These are phyloP conservation scores for Amesomyces nigricolor DNA, from an alignment of 2,329 filamentous ascomycete species.

Conservation along the genomic window DNA sequence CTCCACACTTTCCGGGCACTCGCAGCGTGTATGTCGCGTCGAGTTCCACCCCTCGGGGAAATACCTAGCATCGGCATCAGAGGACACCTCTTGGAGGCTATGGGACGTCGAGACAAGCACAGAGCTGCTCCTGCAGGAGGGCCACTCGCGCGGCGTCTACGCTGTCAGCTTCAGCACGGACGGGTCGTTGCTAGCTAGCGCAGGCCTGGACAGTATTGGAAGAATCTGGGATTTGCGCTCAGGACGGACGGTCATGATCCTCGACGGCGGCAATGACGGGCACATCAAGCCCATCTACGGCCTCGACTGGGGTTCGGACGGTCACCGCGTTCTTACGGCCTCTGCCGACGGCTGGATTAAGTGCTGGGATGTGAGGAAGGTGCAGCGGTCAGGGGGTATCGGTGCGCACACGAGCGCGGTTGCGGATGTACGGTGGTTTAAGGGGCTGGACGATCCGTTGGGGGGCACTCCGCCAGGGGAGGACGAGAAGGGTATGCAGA, in stretches of 20 bases:
- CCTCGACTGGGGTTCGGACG: slow-evolving; percentile 87
- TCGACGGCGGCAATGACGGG: slow-evolving; percentile 77
- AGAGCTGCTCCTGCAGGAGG: slow-evolving; percentile 84
- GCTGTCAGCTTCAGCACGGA: slow-evolving; percentile 85
- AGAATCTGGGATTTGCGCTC: slow-evolving; percentile 93
- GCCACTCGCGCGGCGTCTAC: slow-evolving; percentile 90
- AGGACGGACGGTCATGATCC: slow-evolving; percentile 89
- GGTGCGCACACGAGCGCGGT: slow-evolving; percentile 90
- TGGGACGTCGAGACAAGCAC: slow-evolving; percentile 88
- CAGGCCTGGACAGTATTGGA: slow-evolving; percentile 90
- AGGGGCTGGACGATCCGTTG: slow-evolving; percentile 71
- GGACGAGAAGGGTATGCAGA: slow-evolving; percentile 58
- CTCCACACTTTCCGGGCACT: slow-evolving; percentile 75
- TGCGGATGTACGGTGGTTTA: slow-evolving; percentile 90
- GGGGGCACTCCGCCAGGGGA: slow-evolving; percentile 54
- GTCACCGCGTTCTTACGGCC: slow-evolving; percentile 85
- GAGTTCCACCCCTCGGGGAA: slow-evolving; percentile 91
- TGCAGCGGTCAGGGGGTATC: slow-evolving; percentile 74
- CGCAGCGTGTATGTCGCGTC: slow-evolving; percentile 79
- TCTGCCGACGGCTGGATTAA: slow-evolving; percentile 95
- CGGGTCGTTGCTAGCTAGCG: slow-evolving; percentile 83
- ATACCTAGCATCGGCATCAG: slow-evolving; percentile 88
- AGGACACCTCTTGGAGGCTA: slow-evolving; percentile 92
- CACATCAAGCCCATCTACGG: slow-evolving; percentile 89
- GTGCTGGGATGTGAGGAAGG: slow-evolving; percentile 94